phyloP scores from a whole-genome alignment of 352 stramenopile genomes.

The Hyaloperonospora brassicae region DNA sequence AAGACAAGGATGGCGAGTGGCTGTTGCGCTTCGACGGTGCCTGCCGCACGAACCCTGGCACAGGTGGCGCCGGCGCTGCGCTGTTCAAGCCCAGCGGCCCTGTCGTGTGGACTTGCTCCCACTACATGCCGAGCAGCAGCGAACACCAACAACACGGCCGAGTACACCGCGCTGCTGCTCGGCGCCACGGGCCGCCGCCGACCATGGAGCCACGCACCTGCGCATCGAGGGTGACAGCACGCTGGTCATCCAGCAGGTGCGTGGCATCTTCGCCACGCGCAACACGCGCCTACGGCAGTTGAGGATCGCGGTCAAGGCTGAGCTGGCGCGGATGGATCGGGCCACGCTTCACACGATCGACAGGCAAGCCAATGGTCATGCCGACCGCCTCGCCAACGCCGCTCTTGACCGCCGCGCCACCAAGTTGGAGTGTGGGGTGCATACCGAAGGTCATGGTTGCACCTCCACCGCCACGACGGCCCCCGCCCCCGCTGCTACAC shows the following conservation, averaged over 20 bases:
- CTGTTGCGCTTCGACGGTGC: slow-evolving; percentile 12
- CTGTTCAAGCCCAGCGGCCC: slow-evolving; percentile 11
- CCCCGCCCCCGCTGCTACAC: not conserved
- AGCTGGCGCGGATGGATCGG: not conserved
- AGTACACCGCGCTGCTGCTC: not conserved
- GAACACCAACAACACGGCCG: slow-evolving; percentile 27
- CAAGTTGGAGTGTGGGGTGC: slow-evolving; percentile 1
- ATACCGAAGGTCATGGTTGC: not conserved
- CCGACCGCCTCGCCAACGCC: slow-evolving; percentile 12
- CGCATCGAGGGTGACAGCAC: too few relatives aligned
- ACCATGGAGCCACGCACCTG: too few relatives aligned
- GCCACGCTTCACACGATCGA: slow-evolving; percentile 15
- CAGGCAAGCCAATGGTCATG: slow-evolving; percentile 14
- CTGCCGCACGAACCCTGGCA: slow-evolving; percentile 9
- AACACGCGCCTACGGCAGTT: not conserved
- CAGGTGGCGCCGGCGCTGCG: slow-evolving; percentile 4
- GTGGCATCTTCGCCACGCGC: too few relatives aligned
- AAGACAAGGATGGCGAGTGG: not conserved
- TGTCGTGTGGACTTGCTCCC: slow-evolving; percentile 13
- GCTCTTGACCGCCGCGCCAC: not conserved
- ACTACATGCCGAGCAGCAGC: slow-evolving; percentile 4
- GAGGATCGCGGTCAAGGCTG: not conserved
- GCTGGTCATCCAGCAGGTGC: too few relatives aligned
- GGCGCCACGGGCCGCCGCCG: too few relatives aligned
- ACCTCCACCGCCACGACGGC: not conserved